Percentiles rank a stretch among this genome's conserved stretches.
These are phyloP conservation scores for Debaryomyces hansenii DNA, from an alignment of 805 yeast genomes.

Conservation along the genomic window DNA sequence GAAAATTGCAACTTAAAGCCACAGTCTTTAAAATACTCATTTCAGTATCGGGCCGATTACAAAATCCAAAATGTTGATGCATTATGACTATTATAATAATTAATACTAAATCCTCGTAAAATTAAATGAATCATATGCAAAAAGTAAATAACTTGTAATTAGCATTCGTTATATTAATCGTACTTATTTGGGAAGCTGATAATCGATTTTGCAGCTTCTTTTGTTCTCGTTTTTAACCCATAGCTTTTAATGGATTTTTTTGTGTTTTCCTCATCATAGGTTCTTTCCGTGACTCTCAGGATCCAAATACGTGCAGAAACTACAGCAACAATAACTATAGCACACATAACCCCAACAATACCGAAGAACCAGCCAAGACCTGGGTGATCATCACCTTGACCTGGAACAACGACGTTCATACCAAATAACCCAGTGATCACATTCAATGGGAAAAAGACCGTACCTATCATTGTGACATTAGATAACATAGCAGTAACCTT, in stretches of 20 bases:
- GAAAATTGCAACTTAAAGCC: no score
- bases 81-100: no score
- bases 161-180: slow-evolving; percentile 15
- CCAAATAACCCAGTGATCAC: slow-evolving; percentile 90
- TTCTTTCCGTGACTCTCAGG: slow-evolving; percentile 6
- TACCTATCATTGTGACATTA: slow-evolving; percentile 87
- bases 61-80: no score
- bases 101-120: no score
- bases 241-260: slow-evolving; percentile 27
- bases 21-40: no score
- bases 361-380: slow-evolving; percentile 29
- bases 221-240: slow-evolving; percentile 22
- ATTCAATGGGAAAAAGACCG: slow-evolving; percentile 86
- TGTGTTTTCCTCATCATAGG: slow-evolving; percentile 7
- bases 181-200: slow-evolving; percentile 39
- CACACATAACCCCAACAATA: slow-evolving; percentile 27
- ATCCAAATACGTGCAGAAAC: slow-evolving; percentile 22
- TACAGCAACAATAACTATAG: slow-evolving; percentile 14
- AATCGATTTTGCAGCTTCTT: slow-evolving; percentile 38
- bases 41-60: no score
- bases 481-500: slow-evolving; percentile 85
- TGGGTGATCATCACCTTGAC: slow-evolving; percentile 41
- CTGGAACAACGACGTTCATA: slow-evolving; percentile 92
- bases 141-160: no score
- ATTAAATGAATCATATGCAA: no score